Evolutionary conservation across 495 filamentous ascomycete genomes (phyloP), one percentile per base, ranked within the genome.

Genomic region (Cercophora scortea): DNA sequence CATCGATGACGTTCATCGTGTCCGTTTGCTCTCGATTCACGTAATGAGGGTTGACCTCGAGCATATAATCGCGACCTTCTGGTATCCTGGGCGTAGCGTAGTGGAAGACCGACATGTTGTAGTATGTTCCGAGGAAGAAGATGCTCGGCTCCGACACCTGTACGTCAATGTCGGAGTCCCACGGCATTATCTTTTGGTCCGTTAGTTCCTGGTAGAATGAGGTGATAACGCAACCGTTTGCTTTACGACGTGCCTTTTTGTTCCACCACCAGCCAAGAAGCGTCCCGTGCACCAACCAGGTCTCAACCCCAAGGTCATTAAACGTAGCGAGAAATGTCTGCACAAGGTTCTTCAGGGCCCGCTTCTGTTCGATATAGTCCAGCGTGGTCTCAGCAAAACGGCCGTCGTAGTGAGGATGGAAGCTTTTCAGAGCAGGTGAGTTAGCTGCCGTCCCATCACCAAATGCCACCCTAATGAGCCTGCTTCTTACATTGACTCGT

Each of bases 161-260:
- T 15, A 82, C 82, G 58, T 88, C 85, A 25, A 87, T 73, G 63
- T 87, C 83, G 77, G 81, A 84, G 61, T 88, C 85, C 86, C 84
- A 88, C 11, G 86, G 86, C 42, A 88, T 73, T 56, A 86, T 73
- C 79, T 85, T 33, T 6, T 6, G 38, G 15, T 6, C 34, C 55
- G 35, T 51, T 32, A 55, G 48, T 39, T 53, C 7, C 38, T 41
- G 11, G 11, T 7, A 2, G 38, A 16, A 39, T 39, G 8, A 41
- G 38, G 12, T 12, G 4, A 41, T 12, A 2, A 12, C 38, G 12
- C 11, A 16, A 12, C 12, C 7, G 12, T 41, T 12, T 16, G 12
- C 38, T 43, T 8, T 16, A 3, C 8, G 11, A 15, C 51, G 6
- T 42, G 59, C 58, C 33, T 65, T 65, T 45, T 65, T 67, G 17